Evolutionary conservation across 2,329 filamentous ascomycete genomes (phyloP), one percentile per base, ranked within the genome.

Genomic region (Scolecobasidium constrictum): DNA sequence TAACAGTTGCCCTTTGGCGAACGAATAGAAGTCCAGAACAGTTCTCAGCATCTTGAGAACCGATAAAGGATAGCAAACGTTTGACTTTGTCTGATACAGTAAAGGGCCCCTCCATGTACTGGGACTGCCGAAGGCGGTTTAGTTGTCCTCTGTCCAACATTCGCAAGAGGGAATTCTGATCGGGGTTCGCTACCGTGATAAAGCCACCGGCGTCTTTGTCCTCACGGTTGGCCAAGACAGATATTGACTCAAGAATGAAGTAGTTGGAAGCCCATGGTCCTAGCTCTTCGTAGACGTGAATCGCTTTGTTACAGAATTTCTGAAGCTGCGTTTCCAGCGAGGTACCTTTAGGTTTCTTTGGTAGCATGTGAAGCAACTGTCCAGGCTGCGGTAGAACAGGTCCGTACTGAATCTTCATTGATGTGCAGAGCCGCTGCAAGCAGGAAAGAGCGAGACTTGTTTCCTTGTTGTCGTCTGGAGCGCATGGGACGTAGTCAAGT

Each of bases 1-100:
- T 55, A 6, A 68, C 65, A 45, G 60, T 64, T 4, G 60, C 63
- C 35, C 66, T 49, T 47, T 69, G 65, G 42, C 69, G 59, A 5
- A 67, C 63, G 44, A 71, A 71, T 1, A 71, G 53, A 4, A 72
- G 54, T 4, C 64, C 64, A n/a, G 62, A 61, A 21, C 65, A 62
- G 9, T 31, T 31, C 26, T 31, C 26, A 15, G 26, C n/a, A n/a
- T n/a, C n/a, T n/a, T n/a, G n/a, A n/a, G n/a, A n/a, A n/a, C n/a
- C n/a, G n/a, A n/a, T n/a, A n/a, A n/a, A n/a, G n/a, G n/a, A n/a
- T n/a, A n/a, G n/a, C n/a, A n/a, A n/a, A n/a, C n/a, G n/a, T n/a
- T n/a, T n/a, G n/a, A n/a, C n/a, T n/a, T n/a, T n/a, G n/a, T n/a
- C n/a, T n/a, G n/a, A n/a, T n/a, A n/a, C n/a, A n/a, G n/a, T n/a